phyloP scores from a whole-genome alignment of 257 asterid species.

The Thymus mandschuricus region DNA sequence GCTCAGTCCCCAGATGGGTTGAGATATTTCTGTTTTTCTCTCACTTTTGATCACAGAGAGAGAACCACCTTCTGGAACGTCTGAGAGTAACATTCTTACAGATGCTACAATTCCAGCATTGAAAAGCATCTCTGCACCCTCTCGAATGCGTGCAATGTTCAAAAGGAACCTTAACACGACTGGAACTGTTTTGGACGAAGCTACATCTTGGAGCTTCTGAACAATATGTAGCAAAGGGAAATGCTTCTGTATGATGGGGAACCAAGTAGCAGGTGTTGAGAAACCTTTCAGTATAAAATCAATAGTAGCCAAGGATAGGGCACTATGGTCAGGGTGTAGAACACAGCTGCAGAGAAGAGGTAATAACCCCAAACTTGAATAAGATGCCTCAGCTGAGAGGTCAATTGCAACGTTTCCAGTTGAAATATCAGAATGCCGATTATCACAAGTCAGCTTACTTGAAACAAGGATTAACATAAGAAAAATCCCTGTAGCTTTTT shows the following conservation, averaged over 20 bases:
- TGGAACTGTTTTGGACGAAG: conserved; percentile 40
- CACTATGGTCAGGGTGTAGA: conserved; percentile 57
- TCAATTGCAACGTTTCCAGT: conserved; percentile 40
- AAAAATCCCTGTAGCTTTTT: conserved; percentile 48
- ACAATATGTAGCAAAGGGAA: conserved; percentile 65
- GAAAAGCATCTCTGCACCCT: conserved; percentile 84
- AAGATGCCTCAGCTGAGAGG: conserved; percentile 59
- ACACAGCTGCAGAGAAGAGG: conserved; percentile 80
- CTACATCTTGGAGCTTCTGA: conserved; percentile 66
- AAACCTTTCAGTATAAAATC: conserved; percentile 69
- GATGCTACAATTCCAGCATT: conserved; percentile 75
- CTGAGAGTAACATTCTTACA: conserved; percentile 55
- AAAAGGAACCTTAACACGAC: conserved; percentile 71
- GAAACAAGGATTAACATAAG: conserved; percentile 71
- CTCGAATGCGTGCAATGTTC: conserved; percentile 74
- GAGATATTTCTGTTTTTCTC: conserved; percentile 54
- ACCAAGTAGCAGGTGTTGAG: conserved; percentile 73
- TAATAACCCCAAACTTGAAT: conserved; percentile 62
- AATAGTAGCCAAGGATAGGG: conserved; percentile 66
- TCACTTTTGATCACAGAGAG: conserved; percentile 50
- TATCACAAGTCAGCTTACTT: conserved; percentile 43
- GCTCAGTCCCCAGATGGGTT: conserved; percentile 85
- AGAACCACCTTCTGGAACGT: conserved; percentile 52
- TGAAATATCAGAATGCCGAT: conserved; percentile 33
- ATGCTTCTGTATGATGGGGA: conserved; percentile 73